These are phyloP conservation scores for Uromyces viciae-fabae DNA, from an alignment of 1,284 basidiomycete species.

Conservation along the genomic window DNA sequence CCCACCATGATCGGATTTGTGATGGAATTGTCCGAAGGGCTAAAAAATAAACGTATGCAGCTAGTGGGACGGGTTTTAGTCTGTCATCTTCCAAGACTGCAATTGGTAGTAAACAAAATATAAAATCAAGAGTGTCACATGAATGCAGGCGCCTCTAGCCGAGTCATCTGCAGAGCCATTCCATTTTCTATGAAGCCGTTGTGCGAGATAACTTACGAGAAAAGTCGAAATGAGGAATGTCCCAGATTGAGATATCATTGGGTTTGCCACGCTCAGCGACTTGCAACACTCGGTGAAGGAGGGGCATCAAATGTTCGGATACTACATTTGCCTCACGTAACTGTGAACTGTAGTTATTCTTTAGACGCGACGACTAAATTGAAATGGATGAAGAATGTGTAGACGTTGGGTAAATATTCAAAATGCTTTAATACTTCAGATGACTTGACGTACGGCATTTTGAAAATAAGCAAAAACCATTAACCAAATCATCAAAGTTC, in stretches of 20 bases:
- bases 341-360: slow-evolving; percentile 76
- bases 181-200: background rate
- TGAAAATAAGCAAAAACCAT: slow-evolving; percentile 78
- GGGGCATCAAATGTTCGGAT: slow-evolving; percentile 67
- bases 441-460: slow-evolving; percentile 65
- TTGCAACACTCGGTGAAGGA: slow-evolving; percentile 67
- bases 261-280: slow-evolving; percentile 63
- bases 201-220: slow-evolving; percentile 62
- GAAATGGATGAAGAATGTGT: slow-evolving; percentile 5
- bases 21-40: slow-evolving; percentile 75
- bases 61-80: slow-evolving; percentile 61
- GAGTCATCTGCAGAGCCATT: slow-evolving; percentile 20
- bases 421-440: background rate
- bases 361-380: slow-evolving; percentile 72
- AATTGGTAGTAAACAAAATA: slow-evolving; percentile 55
- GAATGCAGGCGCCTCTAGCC: too few species aligned
- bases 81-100: slow-evolving; percentile 50
- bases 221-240: slow-evolving; percentile 78
- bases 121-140: background rate
- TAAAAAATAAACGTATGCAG: slow-evolving; percentile 83
- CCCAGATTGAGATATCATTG: slow-evolving; percentile 76
- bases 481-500: slow-evolving; percentile 68
- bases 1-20: slow-evolving; percentile 77
- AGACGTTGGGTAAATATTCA: slow-evolving; percentile 1
- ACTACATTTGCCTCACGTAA: slow-evolving; percentile 70